phyloP scores from a whole-genome alignment of 2,329 filamentous ascomycete genomes.

The Polytolypa hystricis region DNA sequence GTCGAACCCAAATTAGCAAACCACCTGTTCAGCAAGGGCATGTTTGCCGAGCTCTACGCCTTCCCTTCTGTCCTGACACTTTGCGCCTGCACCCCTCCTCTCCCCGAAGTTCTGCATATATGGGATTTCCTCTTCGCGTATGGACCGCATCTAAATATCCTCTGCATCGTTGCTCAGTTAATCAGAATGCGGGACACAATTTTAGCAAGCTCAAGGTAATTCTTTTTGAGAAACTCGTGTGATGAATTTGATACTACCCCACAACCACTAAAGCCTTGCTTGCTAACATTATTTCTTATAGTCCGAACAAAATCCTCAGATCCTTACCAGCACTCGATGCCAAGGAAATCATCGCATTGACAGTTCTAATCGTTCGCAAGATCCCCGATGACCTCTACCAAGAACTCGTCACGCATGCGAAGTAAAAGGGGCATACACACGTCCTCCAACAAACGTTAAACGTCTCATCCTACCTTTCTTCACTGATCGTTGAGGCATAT shows the following conservation, averaged over 20 bases:
- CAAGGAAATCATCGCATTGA: conserved; percentile 71
- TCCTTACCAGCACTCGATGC: conserved; percentile 77
- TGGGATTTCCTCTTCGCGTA: conserved; percentile 99
- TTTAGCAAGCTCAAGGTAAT: conserved; percentile 70
- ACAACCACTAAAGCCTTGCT: too few relatives aligned
- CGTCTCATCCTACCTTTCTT: too few relatives aligned
- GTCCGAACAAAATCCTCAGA: conserved; percentile 83
- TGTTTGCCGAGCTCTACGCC: conserved; percentile 90
- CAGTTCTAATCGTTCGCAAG: conserved; percentile 75
- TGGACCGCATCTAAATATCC: conserved; percentile 83
- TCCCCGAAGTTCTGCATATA: conserved; percentile 82
- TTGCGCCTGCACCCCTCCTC: conserved; percentile 86
- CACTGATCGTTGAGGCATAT: too few relatives aligned
- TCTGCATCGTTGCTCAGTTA: conserved; percentile 93
- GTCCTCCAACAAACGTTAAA: too few relatives aligned
- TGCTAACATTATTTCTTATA: conserved; percentile 32
- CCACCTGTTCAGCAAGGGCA: conserved; percentile 73
- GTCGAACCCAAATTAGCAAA: conserved; percentile 79
- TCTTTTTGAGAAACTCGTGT: too few relatives aligned
- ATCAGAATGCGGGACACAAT: conserved; percentile 79
- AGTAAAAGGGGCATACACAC: too few relatives aligned
- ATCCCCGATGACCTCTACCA: conserved; percentile 85
- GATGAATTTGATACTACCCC: too few relatives aligned
- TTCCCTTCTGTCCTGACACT: conserved; percentile 92
- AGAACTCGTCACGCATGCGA: conserved; percentile 79